Conservation (phyloP, 1,284 basidiomycete species). For the Fistulinella staudtii region DNA sequence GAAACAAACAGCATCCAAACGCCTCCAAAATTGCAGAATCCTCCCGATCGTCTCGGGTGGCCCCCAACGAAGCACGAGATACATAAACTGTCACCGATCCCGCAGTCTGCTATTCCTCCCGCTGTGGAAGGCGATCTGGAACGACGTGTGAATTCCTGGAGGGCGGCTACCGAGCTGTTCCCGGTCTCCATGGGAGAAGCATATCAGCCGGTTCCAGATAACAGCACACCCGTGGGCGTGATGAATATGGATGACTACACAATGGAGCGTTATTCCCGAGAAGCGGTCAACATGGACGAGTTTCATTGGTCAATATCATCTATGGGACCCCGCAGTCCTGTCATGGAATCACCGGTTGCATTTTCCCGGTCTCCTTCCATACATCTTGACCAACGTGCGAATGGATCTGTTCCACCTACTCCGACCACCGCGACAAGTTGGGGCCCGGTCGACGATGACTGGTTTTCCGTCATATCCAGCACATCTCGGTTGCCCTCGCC, state of each 20-base stretch:
- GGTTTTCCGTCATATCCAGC: slow-evolving; percentile 6
- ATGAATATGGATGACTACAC: slow-evolving; percentile 23
- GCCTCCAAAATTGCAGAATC: slow-evolving; percentile 28
- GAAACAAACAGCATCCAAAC: slow-evolving; percentile 42
- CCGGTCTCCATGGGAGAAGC: slow-evolving; percentile 45
- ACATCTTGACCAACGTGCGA: slow-evolving; percentile 49
- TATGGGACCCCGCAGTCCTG: slow-evolving; percentile 48
- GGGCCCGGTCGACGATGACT: slow-evolving; percentile 26
- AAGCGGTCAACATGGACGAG: slow-evolving; percentile 48
- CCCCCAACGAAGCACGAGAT: slow-evolving; percentile 31
- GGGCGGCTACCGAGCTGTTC: slow-evolving; percentile 49
- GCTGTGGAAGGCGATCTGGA: slow-evolving; percentile 50
- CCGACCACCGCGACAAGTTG: slow-evolving; percentile 35
- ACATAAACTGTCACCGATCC: slow-evolving; percentile 53
- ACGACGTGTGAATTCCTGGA: slow-evolving; percentile 60
- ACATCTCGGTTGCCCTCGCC: slow-evolving; percentile 29
- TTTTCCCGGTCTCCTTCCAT: slow-evolving; percentile 42
- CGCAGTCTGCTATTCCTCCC: slow-evolving; percentile 56
- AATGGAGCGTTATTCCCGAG: slow-evolving; percentile 7
- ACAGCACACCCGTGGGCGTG: background rate
- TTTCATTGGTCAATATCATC: slow-evolving; percentile 67
- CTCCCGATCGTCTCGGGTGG: slow-evolving; percentile 15
- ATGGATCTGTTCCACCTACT: slow-evolving; percentile 56
- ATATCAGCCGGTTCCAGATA: slow-evolving; percentile 19
- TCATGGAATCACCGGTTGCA: slow-evolving; percentile 35